Base-by-base conservation (phyloP, 805 yeast species). In the Metschnikowia noctiluminum region DNA sequence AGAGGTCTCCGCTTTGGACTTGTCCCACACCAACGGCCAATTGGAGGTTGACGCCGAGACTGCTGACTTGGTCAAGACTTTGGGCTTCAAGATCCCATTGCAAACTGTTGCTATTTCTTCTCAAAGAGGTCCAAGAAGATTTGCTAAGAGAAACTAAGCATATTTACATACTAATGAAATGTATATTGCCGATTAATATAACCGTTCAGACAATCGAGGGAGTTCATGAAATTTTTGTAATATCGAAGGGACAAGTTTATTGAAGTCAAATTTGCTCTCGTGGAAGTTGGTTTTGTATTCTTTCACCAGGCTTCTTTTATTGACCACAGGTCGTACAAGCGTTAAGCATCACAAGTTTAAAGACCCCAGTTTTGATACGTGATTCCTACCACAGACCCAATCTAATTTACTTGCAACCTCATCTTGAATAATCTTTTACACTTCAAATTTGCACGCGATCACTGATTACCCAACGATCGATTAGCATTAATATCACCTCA, bases 1-100 rank as follows among this genome's bases (percentile, higher is more conserved):
- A 80, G 98, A 91, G 77, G 96, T 91, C 73, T 95, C 99, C 73
- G 99, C 99, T 78, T 89, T 94, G 76, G 98, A 94, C 82, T 87
- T 94, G 73, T 84, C 95, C 65, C 89, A 88, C 86, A 85, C 94
- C 74, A 89, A 90, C 80, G 90, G 90, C 75, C 94, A 87, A 73
- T 88, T 94, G 77, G 91, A 89, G 80, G 96, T 92, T 73, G 99
- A 92, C 78, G 81, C 87, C 73, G 97, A 90, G 80, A 92, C 98
- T 70, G 89, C 89, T 72, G 94, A 87, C 72, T 83, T 92, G 78
- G 90, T 92, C 71, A 89, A 90, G 82, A 72, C 92, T 65, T 83
- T 92, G 71, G 98, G 98, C 72, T 85, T 87, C 85, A 70, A 70
- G 69, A 77, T 89, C 69, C 95, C 96, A 74, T 76, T 87, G 70